Conservation (phyloP, 2,329 filamentous ascomycete species). For the Arthrocladium fulminans region DNA sequence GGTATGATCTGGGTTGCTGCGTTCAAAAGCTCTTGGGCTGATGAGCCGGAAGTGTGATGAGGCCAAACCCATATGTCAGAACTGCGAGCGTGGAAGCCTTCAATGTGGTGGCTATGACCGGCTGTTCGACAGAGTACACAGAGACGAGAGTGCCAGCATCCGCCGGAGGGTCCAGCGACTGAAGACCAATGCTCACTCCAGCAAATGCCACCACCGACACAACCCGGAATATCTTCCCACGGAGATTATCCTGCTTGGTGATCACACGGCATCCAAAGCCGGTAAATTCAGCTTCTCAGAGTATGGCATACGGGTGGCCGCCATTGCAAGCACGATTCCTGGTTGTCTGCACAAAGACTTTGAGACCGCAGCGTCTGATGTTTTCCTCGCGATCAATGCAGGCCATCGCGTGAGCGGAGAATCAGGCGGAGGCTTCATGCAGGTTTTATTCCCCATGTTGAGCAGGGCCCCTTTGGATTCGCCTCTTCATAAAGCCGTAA, state of each 20-base stretch:
- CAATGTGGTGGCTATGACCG: constrained; percentile 21
- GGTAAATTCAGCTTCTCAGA: neutral
- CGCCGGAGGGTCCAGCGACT: constrained; percentile 9
- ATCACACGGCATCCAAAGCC: neutral
- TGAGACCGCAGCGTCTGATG: constrained; percentile 16
- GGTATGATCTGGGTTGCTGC: constrained; percentile 9
- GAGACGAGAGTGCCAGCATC: constrained; percentile 19
- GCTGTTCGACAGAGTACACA: constrained; percentile 21
- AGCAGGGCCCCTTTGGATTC: constrained; percentile 13
- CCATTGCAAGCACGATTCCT: constrained; percentile 11
- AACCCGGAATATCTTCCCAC: too few relatives aligned
- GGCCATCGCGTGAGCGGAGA: constrained; percentile 13
- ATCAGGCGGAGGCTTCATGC: constrained; percentile 16
- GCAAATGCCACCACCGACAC: too few relatives aligned
- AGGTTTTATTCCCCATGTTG: constrained; percentile 19
- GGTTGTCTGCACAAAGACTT: constrained; percentile 12
- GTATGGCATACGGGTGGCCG: neutral
- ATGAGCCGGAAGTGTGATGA: constrained; percentile 18
- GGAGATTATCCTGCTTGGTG: neutral
- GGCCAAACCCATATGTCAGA: constrained; percentile 22
- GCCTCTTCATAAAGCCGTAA: constrained; percentile 19
- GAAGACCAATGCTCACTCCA: constrained; percentile 9
- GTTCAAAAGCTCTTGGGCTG: constrained; percentile 1
- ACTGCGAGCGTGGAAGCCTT: constrained; percentile 15
- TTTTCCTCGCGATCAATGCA: constrained; percentile 21